Evolutionary conservation across 768 basidiomycete species (phyloP), one percentile per base, ranked within the genome.

Genomic region (Amanita pallidorosea): DNA sequence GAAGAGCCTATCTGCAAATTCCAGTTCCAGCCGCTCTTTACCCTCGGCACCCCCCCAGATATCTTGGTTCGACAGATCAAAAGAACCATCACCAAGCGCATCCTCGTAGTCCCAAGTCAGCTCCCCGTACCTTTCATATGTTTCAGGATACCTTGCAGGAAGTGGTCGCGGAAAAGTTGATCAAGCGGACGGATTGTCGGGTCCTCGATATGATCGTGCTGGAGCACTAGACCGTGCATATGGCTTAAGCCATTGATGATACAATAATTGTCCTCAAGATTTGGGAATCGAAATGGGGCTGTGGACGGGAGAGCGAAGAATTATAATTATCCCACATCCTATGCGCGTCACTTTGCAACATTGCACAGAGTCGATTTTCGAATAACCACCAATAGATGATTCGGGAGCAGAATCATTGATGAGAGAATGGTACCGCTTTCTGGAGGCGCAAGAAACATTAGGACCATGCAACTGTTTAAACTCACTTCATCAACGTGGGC

Each of bases 181-280:
- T 52, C 51, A 29, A 52, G 54, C 20, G 54, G 54, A 18, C 54
- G 52, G 8, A 53, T 8, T 23, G 37, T 53, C 5, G 34, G 31
- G 47, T 55, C 52, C n/a, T 18, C 18, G 34, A 55, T 49, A 45
- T 55, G 52, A 45, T 53, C 52, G 8, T 53, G 54, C 6, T 55
- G 7, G 37, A 55, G 54, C 8, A 29, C 27, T 29, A 29, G 27
- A 29, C 8, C 27, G 5, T 29, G 27, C 7, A 29, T 8, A 29
- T 29, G 8, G 27, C 8, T 29, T 9, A 8, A 29, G 8, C 27
- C 27, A 29, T 29, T 29, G 27, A 29, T 29, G 27, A 29, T 29
- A 29, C 7, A 5, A 29, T 29, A 29, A 29, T 29, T 29, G 27
- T 29, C 8, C 27, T 29, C 1, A 29, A 29, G 6, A 27, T 27